Evolutionary conservation across 345 rosid species (phyloP).

Genomic region (Carallia pectinifolia): DNA sequence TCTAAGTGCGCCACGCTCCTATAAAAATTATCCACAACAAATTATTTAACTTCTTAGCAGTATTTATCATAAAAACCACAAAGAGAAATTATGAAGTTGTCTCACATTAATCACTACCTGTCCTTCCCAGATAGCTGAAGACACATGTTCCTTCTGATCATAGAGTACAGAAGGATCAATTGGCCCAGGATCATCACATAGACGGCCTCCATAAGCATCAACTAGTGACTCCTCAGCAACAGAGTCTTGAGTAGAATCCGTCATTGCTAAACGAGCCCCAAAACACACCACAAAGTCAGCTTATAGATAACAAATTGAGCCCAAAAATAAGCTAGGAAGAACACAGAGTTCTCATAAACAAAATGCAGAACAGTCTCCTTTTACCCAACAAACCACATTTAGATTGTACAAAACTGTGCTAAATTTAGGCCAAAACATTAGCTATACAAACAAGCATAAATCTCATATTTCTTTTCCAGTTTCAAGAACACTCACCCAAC

Average conservation of each 20-base stretch:
- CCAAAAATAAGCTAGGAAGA: background rate
- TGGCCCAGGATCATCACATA: constrained; percentile 30
- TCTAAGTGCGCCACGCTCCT: constrained; percentile 96
- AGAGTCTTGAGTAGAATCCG: background rate
- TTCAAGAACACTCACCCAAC: no score
- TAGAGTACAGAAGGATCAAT: constrained; percentile 47
- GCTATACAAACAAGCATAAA: no score
- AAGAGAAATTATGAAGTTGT: background rate
- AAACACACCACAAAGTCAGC: background rate
- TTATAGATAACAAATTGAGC: background rate
- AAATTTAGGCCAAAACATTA: no score
- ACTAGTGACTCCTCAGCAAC: constrained; percentile 2
- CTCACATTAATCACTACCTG: constrained; percentile 19
- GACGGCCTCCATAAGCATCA: background rate
- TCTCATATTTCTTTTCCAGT: no score
- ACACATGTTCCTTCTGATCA: constrained; percentile 26
- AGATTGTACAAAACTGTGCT: no score
- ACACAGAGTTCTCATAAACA: no score
- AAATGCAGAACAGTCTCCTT: no score
- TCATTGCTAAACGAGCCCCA: background rate
- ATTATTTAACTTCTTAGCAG: background rate
- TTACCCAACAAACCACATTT: no score
- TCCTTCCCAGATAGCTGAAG: constrained; percentile 26
- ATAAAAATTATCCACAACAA: background rate
- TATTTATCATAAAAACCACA: background rate